Evolutionary conservation across 163 green algal species (phyloP), one percentile per base, ranked within the genome.

Genomic region (Prototheca stagnorum): DNA sequence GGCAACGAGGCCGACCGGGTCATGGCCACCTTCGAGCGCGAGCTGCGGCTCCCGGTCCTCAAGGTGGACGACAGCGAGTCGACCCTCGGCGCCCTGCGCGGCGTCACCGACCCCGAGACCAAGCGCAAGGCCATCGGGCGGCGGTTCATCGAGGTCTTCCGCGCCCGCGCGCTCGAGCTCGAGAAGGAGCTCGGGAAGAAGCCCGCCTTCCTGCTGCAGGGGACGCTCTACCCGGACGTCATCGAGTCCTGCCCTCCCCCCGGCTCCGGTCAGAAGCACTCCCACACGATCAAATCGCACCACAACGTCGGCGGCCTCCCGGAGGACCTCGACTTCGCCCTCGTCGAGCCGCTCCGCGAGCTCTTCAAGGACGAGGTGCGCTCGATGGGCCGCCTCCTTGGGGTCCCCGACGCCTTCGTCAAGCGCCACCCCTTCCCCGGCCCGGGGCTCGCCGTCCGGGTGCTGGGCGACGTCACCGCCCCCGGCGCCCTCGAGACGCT

Each of bases 281-380:
- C 68, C 56, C 90, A 98, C 80, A 96, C 79, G 35, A 98, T 98
- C 77, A 98, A 98, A 77, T 85, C 63, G 46, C 90, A 98, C 65
- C 90, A 98, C 76, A 98, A 98, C 68, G 90, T 98, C 35, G 90
- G 90, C 21, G 90, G 90, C 20, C 71, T 98, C 54, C 90, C 90
- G n/a, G 86, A 95, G 65, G 80, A 98, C 61, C 69, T 98, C 35
- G 64, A 88, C 54, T 95, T 98, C 59, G 75, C 78, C 36, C 82
- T 98, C 29, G 83, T 97, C 9, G 90, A 98, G 77, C 90, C 90
- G 20, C 79, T 98, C 57, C 68, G 81, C 7, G 84, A 92, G 70
- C 84, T 98, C 9, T 98, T 98, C 76, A 98, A 98, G 76, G 73
- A 82, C 50, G 70, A 94, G 70, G 84, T 93, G 44, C 66, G 88